A percentile compares a stretch with the other conserved stretches of the same genome.
These are phyloP conservation scores for Musa balbisiana DNA, from an alignment of 202 grass and related monocot genomes.

Conservation along the genomic window DNA sequence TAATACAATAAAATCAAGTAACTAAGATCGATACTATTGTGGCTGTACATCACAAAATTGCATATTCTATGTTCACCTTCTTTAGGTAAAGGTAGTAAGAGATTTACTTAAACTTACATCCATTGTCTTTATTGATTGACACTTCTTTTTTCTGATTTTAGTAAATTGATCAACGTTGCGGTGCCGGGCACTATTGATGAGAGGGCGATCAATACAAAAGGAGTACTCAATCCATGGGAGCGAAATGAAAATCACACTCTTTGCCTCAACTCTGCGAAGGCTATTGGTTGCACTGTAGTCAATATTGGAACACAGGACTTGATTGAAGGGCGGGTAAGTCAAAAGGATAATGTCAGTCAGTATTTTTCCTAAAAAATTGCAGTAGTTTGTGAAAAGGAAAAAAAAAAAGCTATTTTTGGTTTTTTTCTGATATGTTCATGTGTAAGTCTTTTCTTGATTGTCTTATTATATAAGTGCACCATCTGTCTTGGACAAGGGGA, in stretches of 20 bases:
- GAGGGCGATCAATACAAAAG: constrained; percentile 99
- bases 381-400: neutral
- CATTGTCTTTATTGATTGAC: neutral
- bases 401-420: neutral
- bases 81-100: neutral
- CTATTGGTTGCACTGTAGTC: constrained; percentile 95
- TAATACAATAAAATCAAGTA: neutral
- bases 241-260: constrained; percentile 98
- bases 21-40: neutral
- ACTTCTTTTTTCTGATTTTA: constrained; percentile 32
- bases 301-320: constrained; percentile 99
- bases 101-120: neutral
- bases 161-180: constrained; percentile 98
- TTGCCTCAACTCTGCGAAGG: constrained; percentile 98
- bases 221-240: constrained; percentile 95
- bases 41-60: neutral
- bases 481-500: neutral
- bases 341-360: neutral
- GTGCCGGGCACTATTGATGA: constrained; percentile 98
- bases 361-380: neutral
- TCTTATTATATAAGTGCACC: neutral
- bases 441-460: neutral
- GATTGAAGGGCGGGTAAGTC: constrained; percentile 92
- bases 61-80: neutral
- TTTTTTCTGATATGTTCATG: neutral